Base-by-base conservation (phyloP, 441 rosid genomes). In the Adansonia madagascariensis region DNA sequence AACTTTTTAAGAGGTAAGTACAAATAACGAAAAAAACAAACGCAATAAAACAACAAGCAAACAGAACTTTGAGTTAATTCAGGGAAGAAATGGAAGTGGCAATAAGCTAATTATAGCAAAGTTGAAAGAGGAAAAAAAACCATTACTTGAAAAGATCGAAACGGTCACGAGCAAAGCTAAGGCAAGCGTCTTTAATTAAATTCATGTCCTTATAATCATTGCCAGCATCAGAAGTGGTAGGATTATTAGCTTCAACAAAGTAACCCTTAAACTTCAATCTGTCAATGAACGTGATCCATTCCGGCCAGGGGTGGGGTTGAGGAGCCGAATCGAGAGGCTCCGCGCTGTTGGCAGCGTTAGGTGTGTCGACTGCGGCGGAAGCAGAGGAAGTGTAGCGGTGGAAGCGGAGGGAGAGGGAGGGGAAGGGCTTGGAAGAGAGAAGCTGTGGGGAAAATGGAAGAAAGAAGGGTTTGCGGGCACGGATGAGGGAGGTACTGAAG, bases 101-200 rank as follows among this genome's bases (percentile, higher is more conserved):
- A 18, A 56, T 12, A 43, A 57, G 52, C 66, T 22, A 46, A 62
- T 27, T 5, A 49, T 3, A 74, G 47, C 22, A 52, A 71, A 35
- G 49, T 5, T 2, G 56, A 41, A 74, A 35, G 24, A 5, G 20
- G 4, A 49, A 75, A 15, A 22, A 75, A 4, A 75, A 22, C n/a
- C 62, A 46, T 70, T 78, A 96, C 98, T 84, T 89, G 78, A 96
- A 86, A 63, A 92, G 49, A 78, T 96, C 98, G 86, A 86, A 94
- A 52, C 98, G 83, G 78, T 94, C 98, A 12, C 98, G 98, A 47
- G 97, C 98, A 73, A 96, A 96, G 82, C 92, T 89, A 65, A 91
- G 91, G 80, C 96, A 96, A 64, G 97, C 90, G 46, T 89, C 92
- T 79, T 90, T 96, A n/a, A 94, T 77, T 41, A 85, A 80, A 78